Base-by-base conservation (phyloP, 2,329 filamentous ascomycete species). In the Alternaria hordeiaustralica region DNA sequence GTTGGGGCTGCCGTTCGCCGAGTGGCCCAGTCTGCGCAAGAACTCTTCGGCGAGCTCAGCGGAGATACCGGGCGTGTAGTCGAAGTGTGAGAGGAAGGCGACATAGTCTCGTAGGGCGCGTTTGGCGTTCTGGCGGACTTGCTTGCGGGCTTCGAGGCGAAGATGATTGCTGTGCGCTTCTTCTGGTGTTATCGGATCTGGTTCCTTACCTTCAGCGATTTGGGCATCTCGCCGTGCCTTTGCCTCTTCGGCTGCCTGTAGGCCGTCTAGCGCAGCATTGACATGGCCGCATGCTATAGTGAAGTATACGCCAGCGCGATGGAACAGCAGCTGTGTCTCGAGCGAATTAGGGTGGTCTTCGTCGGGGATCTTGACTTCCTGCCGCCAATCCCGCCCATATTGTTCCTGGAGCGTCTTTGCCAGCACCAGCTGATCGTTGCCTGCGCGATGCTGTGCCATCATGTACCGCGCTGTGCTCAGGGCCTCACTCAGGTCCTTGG, bases 11-110 rank as follows among this genome's bases (percentile, higher is more conserved):
- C 68, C 69, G 51, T 73, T 73, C 1, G 72, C 41, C 2, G 73
- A 60, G 21, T 61, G 67, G n/a, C 70, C 71, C 12, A 78, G 56
- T 15, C 74, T 71, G 12, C 73, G 71, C 9, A 79, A 61, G 65
- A 88, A 87, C 45, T 86, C 85, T 58, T 88, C 86, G 18, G 85
- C 86, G 25, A 88, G 80, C 47, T 88, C 85, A 47, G 87, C 79
- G 8, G 90, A 87, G 45, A 92, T 79, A 53, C 91, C 87, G 0
- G 92, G 91, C 0, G 92, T 92, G 79, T 96, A 96, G 72, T 96
- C 91, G 66, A 96, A 89, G 63, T 89, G 84, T 1, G 88, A 88
- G 43, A 96, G 82, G 74, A 92, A 96, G 21, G 87, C 83, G 71
- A 89, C 83, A 75, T 92, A 94, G 79, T 96, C 92, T 63, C 90